These are phyloP conservation scores for Xylaria sp. DNA, from an alignment of 2,329 filamentous ascomycete species.

Conservation along the genomic window DNA sequence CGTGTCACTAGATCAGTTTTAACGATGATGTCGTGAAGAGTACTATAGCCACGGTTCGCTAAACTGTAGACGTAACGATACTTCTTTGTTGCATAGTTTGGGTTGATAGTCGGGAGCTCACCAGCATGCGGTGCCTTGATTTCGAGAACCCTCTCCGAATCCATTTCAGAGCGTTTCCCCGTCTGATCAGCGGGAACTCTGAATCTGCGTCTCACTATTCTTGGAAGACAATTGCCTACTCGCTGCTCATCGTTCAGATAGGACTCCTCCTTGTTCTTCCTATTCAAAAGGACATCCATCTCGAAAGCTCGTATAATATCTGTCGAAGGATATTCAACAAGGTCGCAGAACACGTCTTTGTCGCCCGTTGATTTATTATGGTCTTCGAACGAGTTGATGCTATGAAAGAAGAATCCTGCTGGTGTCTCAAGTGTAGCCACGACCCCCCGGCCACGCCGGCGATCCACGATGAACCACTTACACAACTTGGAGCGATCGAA, in stretches of 20 bases:
- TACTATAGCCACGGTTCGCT: slow-evolving; percentile 61
- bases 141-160: slow-evolving; percentile 44
- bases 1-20: slow-evolving; percentile 68
- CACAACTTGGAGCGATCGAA: slow-evolving; percentile 64
- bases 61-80: slow-evolving; percentile 68
- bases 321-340: slow-evolving; percentile 66
- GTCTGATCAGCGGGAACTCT: slow-evolving; percentile 37
- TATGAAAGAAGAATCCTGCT: slow-evolving; percentile 80
- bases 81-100: slow-evolving; percentile 53
- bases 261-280: slow-evolving; percentile 51
- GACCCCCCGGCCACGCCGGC: slow-evolving; percentile 64
- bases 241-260: slow-evolving; percentile 51
- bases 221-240: slow-evolving; percentile 44
- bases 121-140: slow-evolving; percentile 61
- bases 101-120: slow-evolving; percentile 72
- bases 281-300: slow-evolving; percentile 69
- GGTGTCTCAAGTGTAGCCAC: slow-evolving; percentile 71
- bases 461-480: slow-evolving; percentile 78
- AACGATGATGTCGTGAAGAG: slow-evolving; percentile 65
- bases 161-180: not conserved
- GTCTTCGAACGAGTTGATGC: slow-evolving; percentile 77
- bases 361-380: slow-evolving; percentile 43
- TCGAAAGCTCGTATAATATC: slow-evolving; percentile 72
- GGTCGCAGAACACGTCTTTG: slow-evolving; percentile 67
- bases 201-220: slow-evolving; percentile 53